These are phyloP conservation scores for Lasiodiplodia theobromae DNA, from an alignment of 2,329 filamentous ascomycete genomes.

Conservation along the genomic window DNA sequence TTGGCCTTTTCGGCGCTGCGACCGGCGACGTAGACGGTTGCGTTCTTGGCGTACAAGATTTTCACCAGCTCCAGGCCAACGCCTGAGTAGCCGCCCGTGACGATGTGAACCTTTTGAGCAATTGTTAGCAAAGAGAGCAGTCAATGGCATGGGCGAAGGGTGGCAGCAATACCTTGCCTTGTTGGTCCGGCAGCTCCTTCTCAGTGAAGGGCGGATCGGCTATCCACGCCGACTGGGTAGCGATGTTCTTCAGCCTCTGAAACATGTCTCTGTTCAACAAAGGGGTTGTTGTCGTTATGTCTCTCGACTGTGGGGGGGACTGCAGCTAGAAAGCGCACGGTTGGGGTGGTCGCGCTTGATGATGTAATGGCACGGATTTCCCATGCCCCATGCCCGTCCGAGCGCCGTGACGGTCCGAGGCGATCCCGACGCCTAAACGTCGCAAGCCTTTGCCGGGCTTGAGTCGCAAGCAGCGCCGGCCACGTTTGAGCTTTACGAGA, in stretches of 20 bases:
- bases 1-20: conserved; percentile 55
- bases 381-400: neutral
- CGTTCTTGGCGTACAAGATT: conserved; percentile 62
- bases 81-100: conserved; percentile 58
- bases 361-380: neutral
- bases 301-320: neutral
- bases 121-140: neutral
- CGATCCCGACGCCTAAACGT: neutral
- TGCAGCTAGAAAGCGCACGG: neutral
- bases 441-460: neutral
- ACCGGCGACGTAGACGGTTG: conserved; percentile 63
- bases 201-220: conserved; percentile 53
- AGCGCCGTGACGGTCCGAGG: neutral
- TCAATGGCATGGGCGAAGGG: neutral
- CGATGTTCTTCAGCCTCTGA: conserved; percentile 28
- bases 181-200: conserved; percentile 48
- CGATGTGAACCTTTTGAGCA: conserved; percentile 45
- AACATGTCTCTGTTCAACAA: conserved; percentile 6
- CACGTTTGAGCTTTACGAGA: too few species aligned
- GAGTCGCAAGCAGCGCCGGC: too few species aligned
- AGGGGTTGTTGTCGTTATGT: neutral
- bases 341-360: neutral
- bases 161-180: conserved; percentile 2
- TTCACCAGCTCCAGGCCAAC: conserved; percentile 61
- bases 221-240: conserved; percentile 38